Conservation (phyloP, 2,329 filamentous ascomycete species). For the Colletotrichum lini region DNA sequence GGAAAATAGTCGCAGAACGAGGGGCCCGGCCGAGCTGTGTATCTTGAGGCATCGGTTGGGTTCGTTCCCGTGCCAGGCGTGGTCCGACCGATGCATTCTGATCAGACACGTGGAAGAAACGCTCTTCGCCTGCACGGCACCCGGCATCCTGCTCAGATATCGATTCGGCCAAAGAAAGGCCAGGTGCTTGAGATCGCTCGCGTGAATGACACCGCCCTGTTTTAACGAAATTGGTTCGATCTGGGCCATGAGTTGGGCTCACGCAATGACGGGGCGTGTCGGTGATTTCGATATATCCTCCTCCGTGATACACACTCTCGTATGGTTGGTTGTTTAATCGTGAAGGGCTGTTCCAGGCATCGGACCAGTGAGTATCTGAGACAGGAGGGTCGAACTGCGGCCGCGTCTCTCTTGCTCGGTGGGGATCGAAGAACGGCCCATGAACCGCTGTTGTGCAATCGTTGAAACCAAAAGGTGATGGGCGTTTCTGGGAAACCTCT, state of each 20-base stretch:
- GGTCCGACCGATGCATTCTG: not conserved
- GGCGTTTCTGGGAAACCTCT: not conserved
- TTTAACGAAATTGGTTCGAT: not conserved
- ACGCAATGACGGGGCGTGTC: not conserved
- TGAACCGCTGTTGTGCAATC: not conserved
- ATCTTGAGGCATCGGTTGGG: not conserved
- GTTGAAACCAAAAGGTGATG: not conserved
- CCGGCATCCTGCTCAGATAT: not conserved
- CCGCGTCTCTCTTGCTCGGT: not conserved
- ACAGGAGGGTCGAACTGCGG: not conserved
- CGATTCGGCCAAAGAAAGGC: not conserved
- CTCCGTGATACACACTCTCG: not conserved
- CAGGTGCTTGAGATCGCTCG: not conserved
- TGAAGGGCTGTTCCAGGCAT: not conserved
- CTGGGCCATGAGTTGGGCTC: not conserved
- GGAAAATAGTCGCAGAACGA: not conserved
- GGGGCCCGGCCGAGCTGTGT: not conserved
- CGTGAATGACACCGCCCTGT: not conserved
- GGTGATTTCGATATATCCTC: not conserved
- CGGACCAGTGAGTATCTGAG: not conserved
- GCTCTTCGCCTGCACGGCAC: not conserved
- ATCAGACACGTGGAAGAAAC: not conserved
- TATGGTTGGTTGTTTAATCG: not conserved
- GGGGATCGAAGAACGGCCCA: not conserved
- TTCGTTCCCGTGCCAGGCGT: not conserved